Conservation (phyloP, 1,284 basidiomycete species). For the Pterula multifida region DNA sequence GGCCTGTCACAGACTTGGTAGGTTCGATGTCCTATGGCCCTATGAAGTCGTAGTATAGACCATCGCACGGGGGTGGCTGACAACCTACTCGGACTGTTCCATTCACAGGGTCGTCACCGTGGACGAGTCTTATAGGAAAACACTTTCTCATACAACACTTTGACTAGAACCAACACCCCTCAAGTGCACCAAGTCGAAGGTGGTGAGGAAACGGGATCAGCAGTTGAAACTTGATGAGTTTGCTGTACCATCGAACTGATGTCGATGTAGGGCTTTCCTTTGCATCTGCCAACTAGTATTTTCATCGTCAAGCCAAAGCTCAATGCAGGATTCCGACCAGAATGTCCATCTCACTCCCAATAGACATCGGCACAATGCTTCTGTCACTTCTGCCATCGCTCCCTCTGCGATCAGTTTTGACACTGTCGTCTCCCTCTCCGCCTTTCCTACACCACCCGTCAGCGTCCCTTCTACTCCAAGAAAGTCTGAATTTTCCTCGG, state of each 20-base stretch:
- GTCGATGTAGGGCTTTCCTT: neutral
- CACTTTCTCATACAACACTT: no score
- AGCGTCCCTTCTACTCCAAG: slow-evolving; percentile 20
- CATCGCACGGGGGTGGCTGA: no score
- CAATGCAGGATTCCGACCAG: slow-evolving; percentile 4
- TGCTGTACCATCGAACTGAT: neutral
- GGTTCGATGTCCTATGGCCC: no score
- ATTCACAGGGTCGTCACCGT: no score
- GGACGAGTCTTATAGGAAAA: no score
- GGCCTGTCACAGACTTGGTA: no score
- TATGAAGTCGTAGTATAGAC: no score
- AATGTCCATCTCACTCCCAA: slow-evolving; percentile 4
- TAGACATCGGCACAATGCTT: slow-evolving; percentile 25
- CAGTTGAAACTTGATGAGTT: neutral
- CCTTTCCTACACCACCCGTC: slow-evolving; percentile 28
- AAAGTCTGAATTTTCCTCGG: slow-evolving; percentile 3
- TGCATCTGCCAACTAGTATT: neutral
- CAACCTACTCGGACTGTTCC: no score
- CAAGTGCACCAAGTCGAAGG: neutral
- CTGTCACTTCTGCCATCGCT: slow-evolving; percentile 35
- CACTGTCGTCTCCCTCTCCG: slow-evolving; percentile 25
- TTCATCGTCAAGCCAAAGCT: neutral
- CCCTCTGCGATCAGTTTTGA: slow-evolving; percentile 40
- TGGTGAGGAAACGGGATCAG: neutral
- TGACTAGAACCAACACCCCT: no score